Conservation (phyloP, 2,329 filamentous ascomycete species). For the Thelonectria blattea region DNA sequence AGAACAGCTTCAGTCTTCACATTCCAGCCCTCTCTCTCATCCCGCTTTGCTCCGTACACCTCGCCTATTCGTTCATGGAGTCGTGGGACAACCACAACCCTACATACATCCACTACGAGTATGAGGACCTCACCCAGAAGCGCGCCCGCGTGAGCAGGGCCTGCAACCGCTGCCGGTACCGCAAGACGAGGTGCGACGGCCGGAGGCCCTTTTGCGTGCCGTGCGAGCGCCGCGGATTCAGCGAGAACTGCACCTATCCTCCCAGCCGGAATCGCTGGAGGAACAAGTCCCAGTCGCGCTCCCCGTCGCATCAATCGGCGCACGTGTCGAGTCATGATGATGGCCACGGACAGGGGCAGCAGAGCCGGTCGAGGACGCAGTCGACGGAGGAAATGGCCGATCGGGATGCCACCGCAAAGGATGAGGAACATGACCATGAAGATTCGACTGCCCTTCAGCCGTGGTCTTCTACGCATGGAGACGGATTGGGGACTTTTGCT, state of each 20-base stretch:
- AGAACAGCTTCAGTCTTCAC: background rate
- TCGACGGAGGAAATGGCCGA: background rate
- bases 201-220: slow-evolving; percentile 7
- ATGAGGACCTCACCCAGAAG: background rate
- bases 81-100: background rate
- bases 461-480: background rate
- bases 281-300: background rate
- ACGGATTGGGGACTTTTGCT: background rate
- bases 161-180: slow-evolving; percentile 11
- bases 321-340: background rate
- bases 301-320: background rate
- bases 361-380: background rate
- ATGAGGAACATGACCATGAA: background rate
- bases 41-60: too few relatives aligned
- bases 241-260: background rate
- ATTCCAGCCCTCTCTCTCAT: background rate
- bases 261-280: background rate
- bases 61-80: background rate
- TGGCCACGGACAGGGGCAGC: background rate
- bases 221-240: slow-evolving; percentile 1
- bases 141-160: slow-evolving; percentile 8
- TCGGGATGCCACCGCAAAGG: background rate
- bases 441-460: background rate
- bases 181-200: slow-evolving; percentile 19
- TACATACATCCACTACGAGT: background rate